Percentiles rank a stretch among this genome's conserved stretches.
phyloP scores from a whole-genome alignment of 768 basidiomycete species.

The Mycena capillaripes region DNA sequence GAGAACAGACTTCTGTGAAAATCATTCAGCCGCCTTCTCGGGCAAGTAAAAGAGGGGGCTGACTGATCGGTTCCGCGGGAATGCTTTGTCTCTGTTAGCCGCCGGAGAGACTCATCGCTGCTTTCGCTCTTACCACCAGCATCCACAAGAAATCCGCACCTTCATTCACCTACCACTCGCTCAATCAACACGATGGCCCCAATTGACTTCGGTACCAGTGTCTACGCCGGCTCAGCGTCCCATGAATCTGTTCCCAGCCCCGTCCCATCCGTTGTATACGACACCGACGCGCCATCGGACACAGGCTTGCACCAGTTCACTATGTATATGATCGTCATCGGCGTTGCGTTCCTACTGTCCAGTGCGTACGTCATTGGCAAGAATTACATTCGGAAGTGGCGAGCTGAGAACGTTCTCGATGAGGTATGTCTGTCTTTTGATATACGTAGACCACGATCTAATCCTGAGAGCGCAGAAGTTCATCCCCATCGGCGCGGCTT shows the following conservation, averaged over 20 bases:
- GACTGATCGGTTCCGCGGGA: not conserved
- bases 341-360: not conserved
- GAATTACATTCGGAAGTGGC: not conserved
- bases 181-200: not conserved
- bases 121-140: not conserved
- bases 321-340: not conserved
- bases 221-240: not conserved
- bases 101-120: not conserved
- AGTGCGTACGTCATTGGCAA: not conserved
- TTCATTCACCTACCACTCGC: not conserved
- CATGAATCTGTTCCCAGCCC: too few species aligned
- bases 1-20: too few species aligned
- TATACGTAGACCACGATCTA: not conserved
- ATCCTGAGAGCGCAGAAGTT: not conserved
- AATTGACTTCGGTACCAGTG: not conserved
- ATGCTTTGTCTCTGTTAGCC: not conserved
- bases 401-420: not conserved
- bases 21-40: too few species aligned
- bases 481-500: not conserved
- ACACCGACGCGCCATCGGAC: not conserved
- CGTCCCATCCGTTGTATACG: too few species aligned
- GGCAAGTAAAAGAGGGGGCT: too few species aligned
- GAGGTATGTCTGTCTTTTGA: not conserved
- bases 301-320: not conserved
- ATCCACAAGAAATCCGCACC: not conserved